phyloP scores from a whole-genome alignment of 2,329 filamentous ascomycete genomes.

The Ceratocystis lukuohia region DNA sequence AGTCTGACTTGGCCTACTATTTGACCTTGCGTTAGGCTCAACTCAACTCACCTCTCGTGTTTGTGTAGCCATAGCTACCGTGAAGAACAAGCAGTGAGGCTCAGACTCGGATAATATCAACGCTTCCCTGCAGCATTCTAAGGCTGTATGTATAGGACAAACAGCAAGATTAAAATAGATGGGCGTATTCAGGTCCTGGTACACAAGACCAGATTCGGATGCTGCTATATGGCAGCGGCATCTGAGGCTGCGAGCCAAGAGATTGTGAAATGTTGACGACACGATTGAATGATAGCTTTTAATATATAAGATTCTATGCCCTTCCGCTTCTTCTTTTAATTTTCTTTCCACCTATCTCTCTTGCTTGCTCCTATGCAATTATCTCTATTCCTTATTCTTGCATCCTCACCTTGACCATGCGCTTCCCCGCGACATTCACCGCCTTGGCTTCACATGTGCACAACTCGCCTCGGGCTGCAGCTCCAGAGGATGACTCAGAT shows the following conservation, averaged over 20 bases:
- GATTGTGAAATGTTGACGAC: neutral
- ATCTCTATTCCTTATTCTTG: neutral
- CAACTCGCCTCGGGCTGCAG: neutral
- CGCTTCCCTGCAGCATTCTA: neutral
- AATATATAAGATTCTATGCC: neutral
- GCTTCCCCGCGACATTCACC: neutral
- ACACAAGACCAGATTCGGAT: neutral
- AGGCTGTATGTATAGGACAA: neutral
- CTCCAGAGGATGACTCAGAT: neutral
- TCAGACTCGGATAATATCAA: neutral
- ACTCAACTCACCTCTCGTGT: neutral
- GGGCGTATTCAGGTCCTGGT: neutral
- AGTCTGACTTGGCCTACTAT: conserved; percentile 2
- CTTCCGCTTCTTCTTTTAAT: neutral
- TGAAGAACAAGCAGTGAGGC: neutral
- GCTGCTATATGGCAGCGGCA: neutral
- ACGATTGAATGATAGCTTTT: neutral
- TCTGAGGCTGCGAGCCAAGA: neutral
- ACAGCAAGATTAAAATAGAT: neutral
- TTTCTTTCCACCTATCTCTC: neutral
- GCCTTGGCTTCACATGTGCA: neutral
- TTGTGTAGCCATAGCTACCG: neutral
- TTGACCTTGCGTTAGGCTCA: neutral
- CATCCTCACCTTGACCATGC: neutral
- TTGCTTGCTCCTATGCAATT: neutral